phyloP scores from a whole-genome alignment of 2,329 filamentous ascomycete species.

The Xylariaceae sp. region DNA sequence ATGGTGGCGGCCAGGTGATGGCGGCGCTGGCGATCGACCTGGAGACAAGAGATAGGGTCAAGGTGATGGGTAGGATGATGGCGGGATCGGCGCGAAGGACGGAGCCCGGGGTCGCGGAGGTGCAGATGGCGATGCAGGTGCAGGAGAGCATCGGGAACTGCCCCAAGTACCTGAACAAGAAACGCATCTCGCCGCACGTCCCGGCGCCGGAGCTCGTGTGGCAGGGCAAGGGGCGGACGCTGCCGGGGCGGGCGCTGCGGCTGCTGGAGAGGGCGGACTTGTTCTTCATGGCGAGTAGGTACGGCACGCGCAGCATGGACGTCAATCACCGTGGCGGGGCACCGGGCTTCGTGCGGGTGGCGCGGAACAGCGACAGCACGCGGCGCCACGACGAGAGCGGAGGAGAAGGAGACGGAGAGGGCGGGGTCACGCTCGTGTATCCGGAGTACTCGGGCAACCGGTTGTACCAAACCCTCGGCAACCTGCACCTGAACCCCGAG shows the following conservation, averaged over 20 bases:
- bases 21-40: slow-evolving; percentile 57
- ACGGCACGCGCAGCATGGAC: slow-evolving; percentile 67
- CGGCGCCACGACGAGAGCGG: slow-evolving; percentile 18
- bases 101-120: slow-evolving; percentile 23
- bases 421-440: slow-evolving; percentile 55
- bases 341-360: slow-evolving; percentile 67
- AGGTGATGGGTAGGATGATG: slow-evolving; percentile 66
- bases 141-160: slow-evolving; percentile 76
- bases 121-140: slow-evolving; percentile 62
- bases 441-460: slow-evolving; percentile 85
- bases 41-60: slow-evolving; percentile 65
- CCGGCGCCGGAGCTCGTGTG: slow-evolving; percentile 44
- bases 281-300: slow-evolving; percentile 71
- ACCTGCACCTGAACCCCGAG: slow-evolving; percentile 61
- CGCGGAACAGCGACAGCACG: slow-evolving; percentile 47
- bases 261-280: slow-evolving; percentile 64
- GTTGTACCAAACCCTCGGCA: slow-evolving; percentile 79
- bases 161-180: slow-evolving; percentile 81
- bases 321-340: slow-evolving; percentile 77
- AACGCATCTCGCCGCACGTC: slow-evolving; percentile 52
- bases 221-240: slow-evolving; percentile 3
- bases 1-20: slow-evolving; percentile 40
- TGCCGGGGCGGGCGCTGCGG: slow-evolving; percentile 42
- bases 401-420: slow-evolving; percentile 24
- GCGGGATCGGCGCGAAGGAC: slow-evolving; percentile 50